Evolutionary conservation across 768 basidiomycete species (phyloP).

Genomic region (Naematelia encephala): DNA sequence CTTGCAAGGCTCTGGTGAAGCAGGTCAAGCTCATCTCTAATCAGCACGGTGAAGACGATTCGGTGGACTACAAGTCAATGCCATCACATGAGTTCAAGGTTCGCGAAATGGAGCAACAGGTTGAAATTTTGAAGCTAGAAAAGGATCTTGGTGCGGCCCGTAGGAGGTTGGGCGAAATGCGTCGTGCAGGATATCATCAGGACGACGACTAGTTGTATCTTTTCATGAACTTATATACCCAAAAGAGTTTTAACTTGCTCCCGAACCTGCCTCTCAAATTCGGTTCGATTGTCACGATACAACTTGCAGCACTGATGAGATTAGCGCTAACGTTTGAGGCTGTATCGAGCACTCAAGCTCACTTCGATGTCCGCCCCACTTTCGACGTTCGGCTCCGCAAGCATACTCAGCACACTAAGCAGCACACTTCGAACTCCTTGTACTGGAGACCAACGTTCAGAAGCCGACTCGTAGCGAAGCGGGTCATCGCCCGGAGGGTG

Average conservation of each 20-base stretch:
- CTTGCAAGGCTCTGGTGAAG: constrained; percentile 90
- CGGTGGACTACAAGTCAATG: constrained; percentile 84
- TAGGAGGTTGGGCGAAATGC: constrained; percentile 50
- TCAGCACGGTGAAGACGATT: constrained; percentile 73
- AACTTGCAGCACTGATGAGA: constrained; percentile 80
- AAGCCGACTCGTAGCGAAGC: constrained; percentile 84
- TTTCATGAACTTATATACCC: constrained; percentile 53
- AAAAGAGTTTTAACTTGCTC: constrained; percentile 80
- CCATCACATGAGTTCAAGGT: constrained; percentile 92
- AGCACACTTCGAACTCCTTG: constrained; percentile 97
- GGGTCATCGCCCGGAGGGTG: constrained; percentile 69
- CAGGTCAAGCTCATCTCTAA: constrained; percentile 95
- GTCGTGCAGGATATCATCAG: constrained; percentile 48
- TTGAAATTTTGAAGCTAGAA: constrained; percentile 94
- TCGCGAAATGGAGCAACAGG: constrained; percentile 98
- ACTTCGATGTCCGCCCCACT: constrained; percentile 83
- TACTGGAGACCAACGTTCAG: constrained; percentile 98
- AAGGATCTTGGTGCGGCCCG: constrained; percentile 74
- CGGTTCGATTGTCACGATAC: constrained; percentile 79
- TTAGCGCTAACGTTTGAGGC: neutral
- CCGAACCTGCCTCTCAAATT: constrained; percentile 84
- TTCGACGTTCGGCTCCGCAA: constrained; percentile 98
- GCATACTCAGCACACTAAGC: constrained; percentile 92
- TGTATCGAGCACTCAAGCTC: constrained; percentile 6
- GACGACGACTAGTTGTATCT: constrained; percentile 33